Percentiles rank a stretch among this genome's conserved stretches.
These are phyloP conservation scores for Beauveria varroae DNA, from an alignment of 2,329 filamentous ascomycete genomes.

Conservation along the genomic window DNA sequence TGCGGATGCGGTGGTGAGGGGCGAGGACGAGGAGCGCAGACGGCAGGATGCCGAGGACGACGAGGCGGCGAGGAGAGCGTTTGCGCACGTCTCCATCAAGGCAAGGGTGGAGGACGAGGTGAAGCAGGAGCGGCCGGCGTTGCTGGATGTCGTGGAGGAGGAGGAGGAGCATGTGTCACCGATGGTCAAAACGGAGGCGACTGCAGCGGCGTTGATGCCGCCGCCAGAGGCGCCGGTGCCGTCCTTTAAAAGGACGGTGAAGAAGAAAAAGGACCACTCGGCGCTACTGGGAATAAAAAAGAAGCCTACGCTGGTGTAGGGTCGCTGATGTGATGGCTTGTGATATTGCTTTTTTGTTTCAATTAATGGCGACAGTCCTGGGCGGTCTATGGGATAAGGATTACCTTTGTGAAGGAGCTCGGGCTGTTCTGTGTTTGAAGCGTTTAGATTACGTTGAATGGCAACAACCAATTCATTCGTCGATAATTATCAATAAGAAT, in stretches of 20 bases:
- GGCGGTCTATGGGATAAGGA: too few species aligned
- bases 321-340: neutral
- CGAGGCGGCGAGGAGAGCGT: constrained; percentile 72
- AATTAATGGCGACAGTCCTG: too few species aligned
- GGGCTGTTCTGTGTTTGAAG: too few species aligned
- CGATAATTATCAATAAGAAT: too few species aligned
- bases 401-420: too few species aligned
- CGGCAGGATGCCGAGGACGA: constrained; percentile 73
- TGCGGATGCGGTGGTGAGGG: constrained; percentile 43
- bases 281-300: constrained; percentile 81
- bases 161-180: constrained; percentile 26
- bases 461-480: too few species aligned
- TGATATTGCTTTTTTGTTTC: neutral
- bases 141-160: constrained; percentile 37
- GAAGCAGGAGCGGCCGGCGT: constrained; percentile 26
- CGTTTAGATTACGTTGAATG: too few species aligned
- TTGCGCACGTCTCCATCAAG: constrained; percentile 38
- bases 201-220: constrained; percentile 20
- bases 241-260: constrained; percentile 67
- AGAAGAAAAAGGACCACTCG: constrained; percentile 79
- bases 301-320: constrained; percentile 54
- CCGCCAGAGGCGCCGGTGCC: constrained; percentile 40
- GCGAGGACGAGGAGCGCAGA: constrained; percentile 52
- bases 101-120: too few species aligned
- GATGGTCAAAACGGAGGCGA: constrained; percentile 13